Evolutionary conservation across 2,329 filamentous ascomycete species (phyloP).

Genomic region (Paraphaeosphaeria sporulosa): DNA sequence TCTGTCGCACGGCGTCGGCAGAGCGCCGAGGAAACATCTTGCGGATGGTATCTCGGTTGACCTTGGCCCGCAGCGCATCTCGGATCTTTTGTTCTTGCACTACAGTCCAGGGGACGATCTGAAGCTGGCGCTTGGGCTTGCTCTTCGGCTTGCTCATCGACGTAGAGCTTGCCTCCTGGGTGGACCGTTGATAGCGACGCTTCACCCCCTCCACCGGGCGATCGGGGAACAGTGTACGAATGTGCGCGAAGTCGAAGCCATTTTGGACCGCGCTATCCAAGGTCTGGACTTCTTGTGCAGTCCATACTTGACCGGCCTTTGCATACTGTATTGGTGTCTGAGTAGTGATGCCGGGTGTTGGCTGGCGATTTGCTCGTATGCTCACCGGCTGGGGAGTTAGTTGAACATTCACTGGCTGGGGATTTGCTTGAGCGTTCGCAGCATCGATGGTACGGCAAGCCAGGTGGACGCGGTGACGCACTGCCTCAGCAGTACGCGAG

Average conservation of each 20-base stretch:
- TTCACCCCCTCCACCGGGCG: neutral
- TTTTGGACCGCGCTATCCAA: neutral
- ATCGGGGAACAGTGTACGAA: neutral
- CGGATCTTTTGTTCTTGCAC: neutral
- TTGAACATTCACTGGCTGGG: neutral
- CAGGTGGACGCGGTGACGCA: neutral
- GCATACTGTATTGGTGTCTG: neutral
- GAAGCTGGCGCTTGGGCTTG: too few species aligned
- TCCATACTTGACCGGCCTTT: neutral
- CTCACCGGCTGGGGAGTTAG: neutral
- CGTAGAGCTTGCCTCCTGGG: too few species aligned
- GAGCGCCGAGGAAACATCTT: neutral
- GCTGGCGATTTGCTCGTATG: neutral
- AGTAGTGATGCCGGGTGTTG: neutral
- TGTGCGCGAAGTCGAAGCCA: neutral
- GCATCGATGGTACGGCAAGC: neutral
- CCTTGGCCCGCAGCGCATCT: neutral
- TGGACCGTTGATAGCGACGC: neutral
- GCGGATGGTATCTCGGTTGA: neutral
- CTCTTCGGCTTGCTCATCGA: neutral
- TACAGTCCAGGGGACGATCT: neutral
- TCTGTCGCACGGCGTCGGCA: neutral
- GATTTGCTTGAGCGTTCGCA: too few species aligned
- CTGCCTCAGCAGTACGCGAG: neutral
- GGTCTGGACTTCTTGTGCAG: neutral